phyloP scores from a whole-genome alignment of 2,329 filamentous ascomycete genomes.

The Proliferodiscus dingleyae region DNA sequence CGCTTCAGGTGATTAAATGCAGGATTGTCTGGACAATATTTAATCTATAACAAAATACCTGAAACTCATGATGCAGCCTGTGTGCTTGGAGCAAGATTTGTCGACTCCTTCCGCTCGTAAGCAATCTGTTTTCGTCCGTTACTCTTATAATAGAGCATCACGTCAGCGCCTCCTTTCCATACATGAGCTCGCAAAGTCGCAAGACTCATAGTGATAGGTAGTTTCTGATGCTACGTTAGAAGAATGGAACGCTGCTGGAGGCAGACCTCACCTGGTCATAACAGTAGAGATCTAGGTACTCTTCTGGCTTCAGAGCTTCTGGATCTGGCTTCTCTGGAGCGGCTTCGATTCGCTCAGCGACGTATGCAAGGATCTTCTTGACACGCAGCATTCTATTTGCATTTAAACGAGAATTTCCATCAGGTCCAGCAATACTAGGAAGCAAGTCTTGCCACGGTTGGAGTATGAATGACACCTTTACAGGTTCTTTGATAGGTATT shows the following conservation, averaged over 20 bases:
- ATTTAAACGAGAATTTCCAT: constrained; percentile 85
- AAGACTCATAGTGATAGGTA: constrained; percentile 84
- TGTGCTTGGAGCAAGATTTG: constrained; percentile 3
- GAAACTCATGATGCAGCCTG: constrained; percentile 5
- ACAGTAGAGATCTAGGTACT: constrained; percentile 93
- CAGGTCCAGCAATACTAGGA: constrained; percentile 67
- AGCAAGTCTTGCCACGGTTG: constrained; percentile 73
- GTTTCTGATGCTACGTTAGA: constrained; percentile 30
- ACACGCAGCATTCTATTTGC: constrained; percentile 95
- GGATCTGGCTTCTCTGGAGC: constrained; percentile 54
- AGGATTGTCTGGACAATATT: too few relatives aligned
- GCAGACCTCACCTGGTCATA: constrained; percentile 69
- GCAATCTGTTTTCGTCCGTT: constrained; percentile 59
- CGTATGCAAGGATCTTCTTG: constrained; percentile 88
- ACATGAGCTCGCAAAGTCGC: constrained; percentile 86
- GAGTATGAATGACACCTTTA: constrained; percentile 93
- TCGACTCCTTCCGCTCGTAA: constrained; percentile 12
- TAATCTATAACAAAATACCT: too few relatives aligned
- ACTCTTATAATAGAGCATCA: constrained; percentile 83
- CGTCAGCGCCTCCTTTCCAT: constrained; percentile 93
- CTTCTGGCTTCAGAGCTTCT: constrained; percentile 69
- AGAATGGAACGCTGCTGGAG: neutral
- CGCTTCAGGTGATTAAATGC: too few relatives aligned
- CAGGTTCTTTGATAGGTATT: constrained; percentile 80
- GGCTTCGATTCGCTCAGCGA: constrained; percentile 85